phyloP scores from a whole-genome alignment of 1,139 yeast genomes.

The Suhomyces coccinellae region DNA sequence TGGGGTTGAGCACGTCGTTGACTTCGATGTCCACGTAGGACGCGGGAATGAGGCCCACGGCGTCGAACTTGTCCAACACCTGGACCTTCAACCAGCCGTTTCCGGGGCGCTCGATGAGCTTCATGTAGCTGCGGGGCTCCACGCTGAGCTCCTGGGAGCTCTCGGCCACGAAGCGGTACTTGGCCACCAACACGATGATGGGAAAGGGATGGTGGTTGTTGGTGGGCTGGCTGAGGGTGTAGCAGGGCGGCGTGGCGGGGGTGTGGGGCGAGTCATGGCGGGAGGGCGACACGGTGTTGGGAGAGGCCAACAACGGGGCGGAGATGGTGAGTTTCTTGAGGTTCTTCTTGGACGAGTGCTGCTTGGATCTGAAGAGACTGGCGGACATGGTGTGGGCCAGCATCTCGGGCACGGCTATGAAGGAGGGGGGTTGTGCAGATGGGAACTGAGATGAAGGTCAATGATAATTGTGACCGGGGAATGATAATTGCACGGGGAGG shows the following conservation, averaged over 20 bases:
- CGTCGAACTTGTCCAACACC: conserved; percentile 20
- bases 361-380: conserved; percentile 31
- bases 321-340: conserved; percentile 33
- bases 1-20: conserved; percentile 22
- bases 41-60: conserved; percentile 25
- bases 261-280: conserved; percentile 7
- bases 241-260: conserved; percentile 7
- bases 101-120: conserved; percentile 24
- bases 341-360: conserved; percentile 28
- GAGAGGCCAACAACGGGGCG: conserved; percentile 22
- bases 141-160: conserved; percentile 20
- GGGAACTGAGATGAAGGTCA: too few species aligned
- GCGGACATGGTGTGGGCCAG: conserved; percentile 24
- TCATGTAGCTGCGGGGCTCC: conserved; percentile 20
- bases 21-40: conserved; percentile 26
- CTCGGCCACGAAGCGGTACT: conserved; percentile 21
- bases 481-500: too few species aligned
- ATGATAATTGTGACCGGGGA: too few species aligned
- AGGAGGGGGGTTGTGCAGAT: too few species aligned
- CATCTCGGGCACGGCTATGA: background rate
- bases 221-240: background rate
- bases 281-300: conserved; percentile 5
- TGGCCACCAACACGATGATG: conserved; percentile 18
- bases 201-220: conserved; percentile 11
- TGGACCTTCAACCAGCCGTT: conserved; percentile 30